Conservation (phyloP, 495 filamentous ascomycete species). For the Jackrogersella multiformis region DNA sequence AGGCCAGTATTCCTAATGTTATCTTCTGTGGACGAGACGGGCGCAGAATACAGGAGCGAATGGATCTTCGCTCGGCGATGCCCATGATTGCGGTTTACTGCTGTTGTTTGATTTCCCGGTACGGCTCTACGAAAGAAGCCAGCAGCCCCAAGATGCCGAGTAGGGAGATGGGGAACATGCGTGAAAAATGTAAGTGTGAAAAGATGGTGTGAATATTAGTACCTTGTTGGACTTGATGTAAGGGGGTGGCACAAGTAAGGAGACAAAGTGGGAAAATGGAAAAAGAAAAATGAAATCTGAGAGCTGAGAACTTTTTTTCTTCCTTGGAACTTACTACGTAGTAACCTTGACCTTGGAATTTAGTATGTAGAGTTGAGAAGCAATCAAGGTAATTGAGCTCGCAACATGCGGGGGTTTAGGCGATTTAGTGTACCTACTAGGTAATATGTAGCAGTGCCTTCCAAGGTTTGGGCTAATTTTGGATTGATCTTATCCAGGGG, state of each 20-base stretch:
- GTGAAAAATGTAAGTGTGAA: slow-evolving; percentile 15
- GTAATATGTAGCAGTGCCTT: too few relatives aligned
- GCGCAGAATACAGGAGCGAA: slow-evolving; percentile 42
- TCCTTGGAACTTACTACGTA: slow-evolving; percentile 13
- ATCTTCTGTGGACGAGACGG: slow-evolving; percentile 45
- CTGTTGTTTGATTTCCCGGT: slow-evolving; percentile 10
- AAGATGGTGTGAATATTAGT: slow-evolving; percentile 10
- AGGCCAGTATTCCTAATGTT: slow-evolving; percentile 23
- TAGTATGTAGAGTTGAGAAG: slow-evolving; percentile 4
- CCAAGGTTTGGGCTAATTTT: slow-evolving; percentile 30
- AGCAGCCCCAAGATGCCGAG: slow-evolving; percentile 5
- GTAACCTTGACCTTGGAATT: too few relatives aligned
- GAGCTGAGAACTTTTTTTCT: slow-evolving; percentile 24
- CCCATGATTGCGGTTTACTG: slow-evolving; percentile 35
- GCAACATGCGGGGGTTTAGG: slow-evolving; percentile 31
- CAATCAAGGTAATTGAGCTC: slow-evolving; percentile 23
- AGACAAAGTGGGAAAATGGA: slow-evolving; percentile 6
- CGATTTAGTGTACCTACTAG: slow-evolving; percentile 20
- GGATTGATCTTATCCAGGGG: slow-evolving; percentile 21
- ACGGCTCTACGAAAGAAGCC: slow-evolving; percentile 8
- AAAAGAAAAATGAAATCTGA: slow-evolving; percentile 28
- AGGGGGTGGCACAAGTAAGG: background rate
- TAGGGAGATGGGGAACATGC: slow-evolving; percentile 24
- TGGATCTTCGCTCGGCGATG: slow-evolving; percentile 38
- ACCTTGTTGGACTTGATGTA: background rate